Evolutionary conservation across 805 yeast genomes (phyloP), one percentile per base, ranked within the genome.

Genomic region (Candida xyloterini): DNA sequence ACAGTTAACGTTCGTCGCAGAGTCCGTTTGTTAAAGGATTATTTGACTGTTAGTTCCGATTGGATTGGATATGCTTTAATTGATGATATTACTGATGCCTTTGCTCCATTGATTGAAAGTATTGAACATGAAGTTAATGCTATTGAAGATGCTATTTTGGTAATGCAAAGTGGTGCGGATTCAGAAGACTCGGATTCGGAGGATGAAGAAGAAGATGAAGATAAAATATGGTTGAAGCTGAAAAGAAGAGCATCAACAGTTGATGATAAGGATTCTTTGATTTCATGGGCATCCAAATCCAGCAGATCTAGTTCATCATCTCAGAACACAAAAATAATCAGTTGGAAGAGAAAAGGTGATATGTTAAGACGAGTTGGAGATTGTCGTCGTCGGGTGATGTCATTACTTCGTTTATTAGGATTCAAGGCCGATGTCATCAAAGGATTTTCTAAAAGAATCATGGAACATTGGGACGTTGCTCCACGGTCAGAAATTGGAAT

Each of bases 21-120:
- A 59, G 95, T 95, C 0, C 72, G 99, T 42, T 66, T 93, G 47
- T 70, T 91, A 47, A 73, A 82, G 46, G 99, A 93, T 59, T 91
- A 90, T 56, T 68, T 93, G 46, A 87, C 86, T 2, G 95, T 93
- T 5, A 78, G 91, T 2, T 79, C 97, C 0, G 98, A 93, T 61
- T 93, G 99, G 99, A 83, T 93, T 32, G 91, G 96, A 1, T 93
- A 93, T 64, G 98, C 98, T 0, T 66, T 93, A 47, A 87, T 93
- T 52, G 99, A 93, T 67, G 98, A 93, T 60, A 87, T 93, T 48
- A 91, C 97, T 0, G 99, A 93, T 69, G 95, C 95, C 0, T 93
- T 87, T 69, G 98, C 95, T 1, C 99, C 99, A 2, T 79, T 93
- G 83, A 90, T 93, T 47, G 95, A 87, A 43, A 78, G 91, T 33